A percentile compares a stretch with the other conserved stretches of the same genome.
These are phyloP conservation scores for Dacryopinax spathularia DNA, from an alignment of 768 basidiomycete genomes.

Conservation along the genomic window DNA sequence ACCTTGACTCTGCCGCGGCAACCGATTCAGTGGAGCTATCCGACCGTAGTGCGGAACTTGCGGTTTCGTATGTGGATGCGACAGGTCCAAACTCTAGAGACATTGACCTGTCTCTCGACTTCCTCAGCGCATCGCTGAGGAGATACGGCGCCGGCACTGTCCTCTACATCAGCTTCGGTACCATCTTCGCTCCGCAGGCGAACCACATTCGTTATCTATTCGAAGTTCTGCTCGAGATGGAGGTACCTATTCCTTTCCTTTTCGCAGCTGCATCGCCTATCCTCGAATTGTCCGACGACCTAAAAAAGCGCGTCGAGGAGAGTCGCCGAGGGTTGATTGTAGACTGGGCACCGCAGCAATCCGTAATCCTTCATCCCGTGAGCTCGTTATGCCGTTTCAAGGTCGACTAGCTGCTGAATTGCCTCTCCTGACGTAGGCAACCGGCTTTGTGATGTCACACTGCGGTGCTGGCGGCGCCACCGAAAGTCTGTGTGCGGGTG, in stretches of 20 bases:
- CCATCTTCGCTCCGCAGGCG: neutral
- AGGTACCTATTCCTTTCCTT: neutral
- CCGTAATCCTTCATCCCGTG: constrained; percentile 17
- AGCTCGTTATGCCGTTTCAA: neutral
- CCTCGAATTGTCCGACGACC: constrained; percentile 13
- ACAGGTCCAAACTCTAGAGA: neutral
- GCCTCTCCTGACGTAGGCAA: constrained; percentile 9
- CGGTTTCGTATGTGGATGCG: too few relatives aligned
- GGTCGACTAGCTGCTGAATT: neutral
- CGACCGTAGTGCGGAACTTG: too few relatives aligned
- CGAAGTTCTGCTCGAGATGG: neutral
- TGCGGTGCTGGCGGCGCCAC: constrained; percentile 18
- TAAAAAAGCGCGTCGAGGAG: constrained; percentile 10
- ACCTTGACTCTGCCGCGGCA: too few relatives aligned
- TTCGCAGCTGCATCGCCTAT: constrained; percentile 7
- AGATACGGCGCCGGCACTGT: neutral
- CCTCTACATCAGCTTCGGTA: neutral
- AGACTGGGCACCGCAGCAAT: constrained; percentile 19
- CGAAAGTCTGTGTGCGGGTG: constrained; percentile 16
- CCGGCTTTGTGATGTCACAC: constrained; percentile 19
- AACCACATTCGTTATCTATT: neutral
- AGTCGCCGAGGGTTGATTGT: constrained; percentile 16
- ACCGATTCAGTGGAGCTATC: too few relatives aligned
- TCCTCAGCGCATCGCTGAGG: neutral
- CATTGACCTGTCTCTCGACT: neutral